Evolutionary conservation across 2,329 filamentous ascomycete species (phyloP).

Genomic region (Talaromyces piceae): DNA sequence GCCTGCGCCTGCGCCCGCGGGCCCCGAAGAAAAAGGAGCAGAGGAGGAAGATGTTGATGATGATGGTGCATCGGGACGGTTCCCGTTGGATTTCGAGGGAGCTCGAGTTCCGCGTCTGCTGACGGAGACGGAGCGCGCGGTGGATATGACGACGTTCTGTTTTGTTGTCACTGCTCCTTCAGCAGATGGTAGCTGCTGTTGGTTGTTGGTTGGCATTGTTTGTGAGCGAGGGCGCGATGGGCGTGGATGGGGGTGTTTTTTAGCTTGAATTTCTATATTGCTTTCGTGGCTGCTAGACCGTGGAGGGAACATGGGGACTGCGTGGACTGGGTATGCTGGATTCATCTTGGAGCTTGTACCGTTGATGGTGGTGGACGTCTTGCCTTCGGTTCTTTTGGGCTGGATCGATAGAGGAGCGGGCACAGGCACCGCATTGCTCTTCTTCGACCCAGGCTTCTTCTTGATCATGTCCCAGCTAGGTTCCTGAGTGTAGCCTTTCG

Average conservation of each 20-base stretch:
- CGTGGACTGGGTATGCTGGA: neutral
- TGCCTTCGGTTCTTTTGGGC: neutral
- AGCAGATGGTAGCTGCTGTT: neutral
- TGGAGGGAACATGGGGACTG: neutral
- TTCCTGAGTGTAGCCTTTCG: constrained; percentile 14
- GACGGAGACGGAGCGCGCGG: constrained; percentile 33
- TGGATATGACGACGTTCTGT: constrained; percentile 27
- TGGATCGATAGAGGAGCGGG: neutral
- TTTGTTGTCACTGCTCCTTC: neutral
- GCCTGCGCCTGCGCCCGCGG: constrained; percentile 16
- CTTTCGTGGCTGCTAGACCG: neutral
- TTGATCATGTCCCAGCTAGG: constrained; percentile 20
- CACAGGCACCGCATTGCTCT: neutral
- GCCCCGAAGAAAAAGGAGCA: neutral
- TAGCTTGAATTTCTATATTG: no score
- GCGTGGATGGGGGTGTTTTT: no score
- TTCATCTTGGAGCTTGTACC: no score
- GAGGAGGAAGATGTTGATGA: constrained; percentile 28
- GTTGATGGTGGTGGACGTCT: neutral
- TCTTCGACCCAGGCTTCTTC: constrained; percentile 7
- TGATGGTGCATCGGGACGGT: no score
- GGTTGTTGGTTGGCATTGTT: constrained; percentile 4
- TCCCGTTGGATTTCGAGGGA: no score
- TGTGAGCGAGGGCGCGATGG: constrained; percentile 3
- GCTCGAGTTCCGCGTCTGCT: constrained; percentile 18